A percentile compares a stretch with the other conserved stretches of the same genome.
These are phyloP conservation scores for Paraglomus brasilianum DNA, from an alignment of 192 early-diverging fungal genomes.

Conservation along the genomic window DNA sequence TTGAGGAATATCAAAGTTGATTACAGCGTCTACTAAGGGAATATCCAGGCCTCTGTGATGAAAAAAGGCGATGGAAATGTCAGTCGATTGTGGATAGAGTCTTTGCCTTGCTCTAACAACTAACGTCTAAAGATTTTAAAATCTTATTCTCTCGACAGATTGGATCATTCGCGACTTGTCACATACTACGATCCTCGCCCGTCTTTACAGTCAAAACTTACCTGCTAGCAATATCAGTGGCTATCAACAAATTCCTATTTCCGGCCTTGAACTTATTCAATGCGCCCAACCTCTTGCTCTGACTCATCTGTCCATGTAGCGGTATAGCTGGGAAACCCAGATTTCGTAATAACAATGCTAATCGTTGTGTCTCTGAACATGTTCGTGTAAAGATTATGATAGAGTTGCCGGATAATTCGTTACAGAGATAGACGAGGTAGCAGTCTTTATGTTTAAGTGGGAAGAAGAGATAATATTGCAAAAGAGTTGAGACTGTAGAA, in stretches of 20 bases:
- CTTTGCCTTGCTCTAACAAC: no score
- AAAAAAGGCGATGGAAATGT: neutral
- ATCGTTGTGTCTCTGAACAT: constrained; percentile 80
- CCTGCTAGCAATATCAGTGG: constrained; percentile 92
- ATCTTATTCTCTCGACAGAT: no score
- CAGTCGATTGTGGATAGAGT: no score
- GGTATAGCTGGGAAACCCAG: constrained; percentile 94
- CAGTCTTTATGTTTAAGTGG: constrained; percentile 95
- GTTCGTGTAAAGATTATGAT: constrained; percentile 94
- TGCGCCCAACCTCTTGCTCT: constrained; percentile 90
- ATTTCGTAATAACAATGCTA: constrained; percentile 85
- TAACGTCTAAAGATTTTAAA: no score
- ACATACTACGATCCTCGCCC: no score
- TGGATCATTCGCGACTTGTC: no score
- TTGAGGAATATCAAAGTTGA: constrained; percentile 95
- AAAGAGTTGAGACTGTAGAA: constrained; percentile 87
- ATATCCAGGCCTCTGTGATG: constrained; percentile 84
- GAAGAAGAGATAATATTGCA: constrained; percentile 97
- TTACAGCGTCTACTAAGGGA: constrained; percentile 89
- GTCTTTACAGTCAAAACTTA: constrained; percentile 19
- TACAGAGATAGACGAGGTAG: constrained; percentile 90
- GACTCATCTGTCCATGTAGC: constrained; percentile 89
- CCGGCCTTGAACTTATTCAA: constrained; percentile 94
- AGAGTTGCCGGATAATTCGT: constrained; percentile 88
- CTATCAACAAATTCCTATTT: constrained; percentile 82